Base-by-base conservation (phyloP, 352 stramenopile genomes). In the Pythium brachiatum region DNA sequence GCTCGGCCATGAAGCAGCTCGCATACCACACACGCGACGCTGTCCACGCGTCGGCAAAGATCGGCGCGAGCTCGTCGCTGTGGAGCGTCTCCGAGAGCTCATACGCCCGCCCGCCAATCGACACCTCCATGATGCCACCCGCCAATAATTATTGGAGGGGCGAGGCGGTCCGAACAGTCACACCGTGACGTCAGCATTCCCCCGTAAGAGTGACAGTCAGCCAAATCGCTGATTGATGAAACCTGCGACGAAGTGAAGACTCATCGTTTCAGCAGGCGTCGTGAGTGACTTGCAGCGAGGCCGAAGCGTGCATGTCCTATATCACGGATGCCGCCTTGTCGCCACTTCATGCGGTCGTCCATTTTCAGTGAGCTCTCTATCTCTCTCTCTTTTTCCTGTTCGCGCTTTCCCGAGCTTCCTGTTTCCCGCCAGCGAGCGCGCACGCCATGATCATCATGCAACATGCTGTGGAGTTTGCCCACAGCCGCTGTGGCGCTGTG, bases 21-120 rank as follows among this genome's bases (percentile, higher is more conserved):
- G 83, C 78, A 27, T 79, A 69, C 83, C 83, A 93, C 27, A 93
- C 83, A 23, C 76, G 79, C 21, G 82, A 92, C 0, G 82, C 83
- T 7, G 83, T 95, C 86, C 86, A 95, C 5, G 82, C 81, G 57
- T 95, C 86, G 1, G 68, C 79, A 66, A 95, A 95, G 69, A 95
- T 88, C 25, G 83, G 81, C 21, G 81, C 86, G 26, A 95, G 76
- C 66, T 86, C 73, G 44, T 76, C 74, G 64, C 75, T 83, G 52
- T 73, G 60, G 39, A 95, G 74, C 57, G 84, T 92, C 75, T 94
- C 86, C 12, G 86, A 94, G 60, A 94, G 73, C 60, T 68, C 65
- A 63, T 85, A 94, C 43, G 29, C 53, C 55, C 79, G 74, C 0
- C 70, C 69, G n/a, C 56, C 73, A 43, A 91, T 62, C 25, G 64